Percentiles rank a stretch among this genome's conserved stretches.
These are phyloP conservation scores for Favolaschia claudopus DNA, from an alignment of 768 basidiomycete species.

Conservation along the genomic window DNA sequence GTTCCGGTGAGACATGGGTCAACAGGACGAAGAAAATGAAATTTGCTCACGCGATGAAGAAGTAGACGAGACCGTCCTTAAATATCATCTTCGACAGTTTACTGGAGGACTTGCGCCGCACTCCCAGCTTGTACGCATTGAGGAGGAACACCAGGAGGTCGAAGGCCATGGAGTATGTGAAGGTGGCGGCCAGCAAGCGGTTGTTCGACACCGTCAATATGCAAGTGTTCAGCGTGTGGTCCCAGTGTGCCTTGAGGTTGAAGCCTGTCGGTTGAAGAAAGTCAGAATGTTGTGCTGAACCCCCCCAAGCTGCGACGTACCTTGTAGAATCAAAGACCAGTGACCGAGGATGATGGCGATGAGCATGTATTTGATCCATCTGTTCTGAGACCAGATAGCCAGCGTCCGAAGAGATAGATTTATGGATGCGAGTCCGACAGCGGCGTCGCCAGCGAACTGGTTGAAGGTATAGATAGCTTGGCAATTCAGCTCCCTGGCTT, in stretches of 20 bases:
- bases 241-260: slow-evolving; percentile 65
- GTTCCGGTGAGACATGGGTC: background rate
- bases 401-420: slow-evolving; percentile 60
- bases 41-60: slow-evolving; percentile 78
- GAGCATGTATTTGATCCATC: slow-evolving; percentile 41
- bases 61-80: slow-evolving; percentile 75
- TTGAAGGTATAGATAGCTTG: slow-evolving; percentile 72
- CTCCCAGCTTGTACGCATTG: slow-evolving; percentile 65
- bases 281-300: too few relatives aligned
- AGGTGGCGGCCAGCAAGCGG: slow-evolving; percentile 69
- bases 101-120: slow-evolving; percentile 41
- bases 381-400: slow-evolving; percentile 41
- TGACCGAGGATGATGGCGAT: slow-evolving; percentile 51
- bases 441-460: slow-evolving; percentile 56
- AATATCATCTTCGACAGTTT: slow-evolving; percentile 71
- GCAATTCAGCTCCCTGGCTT: slow-evolving; percentile 63
- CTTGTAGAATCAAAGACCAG: slow-evolving; percentile 47
- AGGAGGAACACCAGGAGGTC: slow-evolving; percentile 68
- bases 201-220: slow-evolving; percentile 67
- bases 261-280: slow-evolving; percentile 48
- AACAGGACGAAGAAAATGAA: background rate
- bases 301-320: slow-evolving; percentile 22
- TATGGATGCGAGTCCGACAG: slow-evolving; percentile 59
- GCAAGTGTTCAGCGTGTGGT: slow-evolving; percentile 54
- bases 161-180: slow-evolving; percentile 81